Conservation (phyloP, 2,329 filamentous ascomycete genomes). For the Ceratocystis diversiconidia region DNA sequence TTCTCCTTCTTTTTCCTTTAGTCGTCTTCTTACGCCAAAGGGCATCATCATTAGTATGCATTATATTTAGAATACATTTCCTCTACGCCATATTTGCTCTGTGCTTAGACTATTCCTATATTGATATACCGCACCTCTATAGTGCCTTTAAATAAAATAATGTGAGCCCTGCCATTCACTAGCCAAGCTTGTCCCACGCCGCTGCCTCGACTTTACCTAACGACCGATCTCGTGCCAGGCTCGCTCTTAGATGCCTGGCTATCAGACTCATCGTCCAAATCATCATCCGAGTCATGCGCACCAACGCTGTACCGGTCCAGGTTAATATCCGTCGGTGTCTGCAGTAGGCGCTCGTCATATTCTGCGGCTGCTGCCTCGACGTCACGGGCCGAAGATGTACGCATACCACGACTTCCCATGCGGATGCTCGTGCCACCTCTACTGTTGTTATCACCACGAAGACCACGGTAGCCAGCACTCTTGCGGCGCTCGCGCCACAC, state of each 20-base stretch:
- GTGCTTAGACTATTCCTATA: neutral
- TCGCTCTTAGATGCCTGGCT: slow-evolving; percentile 21
- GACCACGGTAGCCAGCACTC: slow-evolving; percentile 39
- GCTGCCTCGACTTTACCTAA: neutral
- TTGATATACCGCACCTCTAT: neutral
- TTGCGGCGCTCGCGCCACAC: slow-evolving; percentile 49
- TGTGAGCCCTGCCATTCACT: neutral
- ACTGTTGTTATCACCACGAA: slow-evolving; percentile 27
- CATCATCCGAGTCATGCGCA: slow-evolving; percentile 39
- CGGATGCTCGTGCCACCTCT: slow-evolving; percentile 22
- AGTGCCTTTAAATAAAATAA: neutral
- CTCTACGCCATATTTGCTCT: neutral
- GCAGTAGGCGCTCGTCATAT: slow-evolving; percentile 44
- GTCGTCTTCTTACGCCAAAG: neutral
- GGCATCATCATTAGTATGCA: slow-evolving; percentile 3
- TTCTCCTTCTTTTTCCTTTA: neutral
- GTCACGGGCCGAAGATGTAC: slow-evolving; percentile 28
- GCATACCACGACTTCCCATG: slow-evolving; percentile 21
- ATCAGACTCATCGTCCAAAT: slow-evolving; percentile 22
- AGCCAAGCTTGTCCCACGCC: neutral
- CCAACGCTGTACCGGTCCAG: slow-evolving; percentile 43
- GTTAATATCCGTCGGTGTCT: slow-evolving; percentile 31
- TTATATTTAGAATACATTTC: slow-evolving; percentile 5
- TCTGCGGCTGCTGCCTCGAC: slow-evolving; percentile 50
- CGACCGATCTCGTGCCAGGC: neutral